These are phyloP conservation scores for Vitis rupestris DNA, from an alignment of 164 flowering plant genomes.

Conservation along the genomic window DNA sequence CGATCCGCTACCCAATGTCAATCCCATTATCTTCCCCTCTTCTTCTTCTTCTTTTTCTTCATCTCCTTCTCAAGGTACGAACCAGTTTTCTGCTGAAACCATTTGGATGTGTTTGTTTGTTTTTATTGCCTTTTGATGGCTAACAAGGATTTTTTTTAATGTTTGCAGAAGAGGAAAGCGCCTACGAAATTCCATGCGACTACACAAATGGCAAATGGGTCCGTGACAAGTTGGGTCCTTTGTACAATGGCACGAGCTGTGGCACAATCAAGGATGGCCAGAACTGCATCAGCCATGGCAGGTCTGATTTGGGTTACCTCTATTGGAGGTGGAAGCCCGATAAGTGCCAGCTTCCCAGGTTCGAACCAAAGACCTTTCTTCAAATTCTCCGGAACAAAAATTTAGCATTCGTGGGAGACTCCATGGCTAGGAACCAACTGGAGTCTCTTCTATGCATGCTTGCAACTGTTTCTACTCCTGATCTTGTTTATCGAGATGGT, in stretches of 20 bases:
- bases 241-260: constrained; percentile 76
- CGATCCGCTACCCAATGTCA: constrained; percentile 9
- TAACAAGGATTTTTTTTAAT: neutral
- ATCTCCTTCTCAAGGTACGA: constrained; percentile 25
- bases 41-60: constrained; percentile 18
- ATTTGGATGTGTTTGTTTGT: neutral
- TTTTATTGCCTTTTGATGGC: neutral
- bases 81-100: neutral
- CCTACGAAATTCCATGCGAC: constrained; percentile 41
- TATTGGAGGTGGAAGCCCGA: constrained; percentile 84
- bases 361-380: constrained; percentile 61
- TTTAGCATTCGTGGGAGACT: constrained; percentile 88
- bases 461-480: constrained; percentile 48
- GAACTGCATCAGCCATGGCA: constrained; percentile 81
- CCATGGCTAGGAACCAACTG: constrained; percentile 91
- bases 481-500: constrained; percentile 56
- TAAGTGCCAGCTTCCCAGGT: constrained; percentile 66
- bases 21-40: constrained; percentile 10
- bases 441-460: constrained; percentile 89
- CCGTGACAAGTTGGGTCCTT: constrained; percentile 49
- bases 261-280: constrained; percentile 80
- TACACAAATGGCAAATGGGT: constrained; percentile 76
- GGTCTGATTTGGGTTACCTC: constrained; percentile 73
- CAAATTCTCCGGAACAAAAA: constrained; percentile 52
- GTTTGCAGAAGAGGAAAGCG: constrained; percentile 23